Base-by-base conservation (phyloP, 352 stramenopile genomes). In the Pythium folliculosum region DNA sequence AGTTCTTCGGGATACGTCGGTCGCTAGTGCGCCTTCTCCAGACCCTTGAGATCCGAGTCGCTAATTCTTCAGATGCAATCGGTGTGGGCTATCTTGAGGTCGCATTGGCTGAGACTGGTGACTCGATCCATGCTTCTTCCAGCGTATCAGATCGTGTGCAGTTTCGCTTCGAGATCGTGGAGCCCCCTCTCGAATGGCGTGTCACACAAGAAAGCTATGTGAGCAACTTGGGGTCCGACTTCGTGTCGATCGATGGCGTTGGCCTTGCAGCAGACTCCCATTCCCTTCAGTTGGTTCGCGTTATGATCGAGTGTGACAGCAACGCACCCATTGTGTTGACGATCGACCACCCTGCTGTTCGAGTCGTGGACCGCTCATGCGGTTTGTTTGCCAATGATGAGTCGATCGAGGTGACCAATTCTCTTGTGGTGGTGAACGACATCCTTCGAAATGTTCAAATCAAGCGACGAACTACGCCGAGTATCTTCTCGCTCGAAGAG, bases 1-100 rank as follows among this genome's bases (percentile, higher is more conserved):
- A 55, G 6, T 70, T 65, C 32, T 50, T 62, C 19, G 63, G 63
- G n/a, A 70, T 56, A 14, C 47, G 51, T 30, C 27, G 25, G 17
- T 64, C 63, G 19, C 35, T 70, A 4, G 56, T 25, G 14, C 19
- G 14, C 1, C 10, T 70, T 6, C 32, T 70, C 17, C 14, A 44
- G 40, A 56, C 49, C 1, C 22, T 70, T 12, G 21, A 54, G 13
- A 65, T 69, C 45, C 30, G 25, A 35, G 49, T 35, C 4, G 22
- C 25, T 13, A 27, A n/a, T 38, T 17, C 43, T n/a, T 37, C 25
- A 3, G 27, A 17, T 17, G n/a, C 4, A 7, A 51, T 5, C 16
- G 40, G 27, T 13, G 51, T 61, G 6, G 60, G 60, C 17, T 19
- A 50, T 22, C 8, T 56, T n/a, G 61, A 57, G 19, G 5, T 68